Evolutionary conservation across 345 rosid genomes (phyloP).

Genomic region (Jatropha curcas): DNA sequence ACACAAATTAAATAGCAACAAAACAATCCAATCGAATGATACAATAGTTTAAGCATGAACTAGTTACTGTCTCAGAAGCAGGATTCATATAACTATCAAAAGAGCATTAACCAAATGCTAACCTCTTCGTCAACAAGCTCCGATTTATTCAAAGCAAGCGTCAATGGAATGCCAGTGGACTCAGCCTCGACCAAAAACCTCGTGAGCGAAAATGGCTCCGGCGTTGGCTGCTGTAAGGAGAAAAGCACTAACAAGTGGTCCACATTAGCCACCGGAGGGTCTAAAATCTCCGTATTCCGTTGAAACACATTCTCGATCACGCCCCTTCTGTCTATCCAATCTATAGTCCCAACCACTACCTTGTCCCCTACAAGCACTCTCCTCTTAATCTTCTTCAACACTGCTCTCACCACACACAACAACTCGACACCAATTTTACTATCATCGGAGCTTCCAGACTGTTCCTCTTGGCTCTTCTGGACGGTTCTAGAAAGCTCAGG

Average conservation of each 20-base stretch:
- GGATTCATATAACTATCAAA: neutral
- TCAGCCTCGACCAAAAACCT: constrained; percentile 91
- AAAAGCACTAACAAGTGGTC: constrained; percentile 76
- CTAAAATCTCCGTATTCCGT: constrained; percentile 57
- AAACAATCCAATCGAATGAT: neutral
- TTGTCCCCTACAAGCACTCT: constrained; percentile 86
- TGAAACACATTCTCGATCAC: constrained; percentile 87
- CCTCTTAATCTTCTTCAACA: constrained; percentile 89
- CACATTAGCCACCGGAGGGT: constrained; percentile 93
- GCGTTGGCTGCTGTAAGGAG: constrained; percentile 75
- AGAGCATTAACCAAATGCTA: constrained; percentile 9
- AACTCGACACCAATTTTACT: constrained; percentile 57
- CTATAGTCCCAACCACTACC: constrained; percentile 82
- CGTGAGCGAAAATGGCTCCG: constrained; percentile 75
- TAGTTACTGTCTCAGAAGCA: neutral
- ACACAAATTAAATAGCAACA: neutral
- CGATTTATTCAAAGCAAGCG: constrained; percentile 73
- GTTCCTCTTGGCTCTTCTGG: constrained; percentile 9
- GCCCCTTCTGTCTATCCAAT: constrained; percentile 86
- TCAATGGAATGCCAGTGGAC: constrained; percentile 72
- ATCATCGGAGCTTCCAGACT: constrained; percentile 21
- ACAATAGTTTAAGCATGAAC: neutral
- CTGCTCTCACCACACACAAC: constrained; percentile 86
- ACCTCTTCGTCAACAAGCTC: constrained; percentile 77
- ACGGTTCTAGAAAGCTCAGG: constrained; percentile 21